Evolutionary conservation across 1,284 basidiomycete genomes (phyloP), one percentile per base, ranked within the genome.

Genomic region (Trametes pubescens): DNA sequence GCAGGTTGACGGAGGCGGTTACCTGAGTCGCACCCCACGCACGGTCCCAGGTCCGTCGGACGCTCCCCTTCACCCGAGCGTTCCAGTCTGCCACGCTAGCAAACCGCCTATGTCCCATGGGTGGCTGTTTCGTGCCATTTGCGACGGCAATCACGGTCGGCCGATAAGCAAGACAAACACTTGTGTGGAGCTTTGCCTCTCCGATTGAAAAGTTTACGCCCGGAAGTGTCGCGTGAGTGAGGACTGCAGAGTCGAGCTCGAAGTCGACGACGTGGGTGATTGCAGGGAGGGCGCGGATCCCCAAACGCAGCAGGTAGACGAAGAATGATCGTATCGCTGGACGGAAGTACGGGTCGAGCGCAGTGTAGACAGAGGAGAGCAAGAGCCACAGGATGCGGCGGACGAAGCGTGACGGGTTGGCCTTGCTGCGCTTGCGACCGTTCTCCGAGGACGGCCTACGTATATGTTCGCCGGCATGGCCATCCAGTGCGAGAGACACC

Each of bases 251-350:
- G 65, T 86, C 82, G 2, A 92, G 74, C 66, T 92, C 90, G 53
- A 93, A 86, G 58, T 87, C 85, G 34, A 92, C 72, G 1, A 85
- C 83, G 67, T 89, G 86, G 38, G 86, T 86, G 54, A 92, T 80
- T 49, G 81, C 79, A 18, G 91, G 91, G 0, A 92, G 80, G 74
- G 84, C 84, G 61, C 82, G 82, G 65, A 92, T 89, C 61, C 83
- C 73, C 58, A 88, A 70, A 16, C 86, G 86, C n/a, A 90, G 78
- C 53, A 75, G 74, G 6, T 81, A 78, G 13, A 88, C 83, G 47
- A 88, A 84, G 61, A 79, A 75, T 6, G 82, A 73, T 40, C 90
- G 88, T 62, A 89, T 75, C 9, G 86, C 59, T 2, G 91, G 90
- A 21, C 91, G 84, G 53, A 89, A 69, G 60, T 79, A 79, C 14